These are phyloP conservation scores for Liriodendron chinense DNA, from an alignment of 164 flowering plant genomes.

Conservation along the genomic window DNA sequence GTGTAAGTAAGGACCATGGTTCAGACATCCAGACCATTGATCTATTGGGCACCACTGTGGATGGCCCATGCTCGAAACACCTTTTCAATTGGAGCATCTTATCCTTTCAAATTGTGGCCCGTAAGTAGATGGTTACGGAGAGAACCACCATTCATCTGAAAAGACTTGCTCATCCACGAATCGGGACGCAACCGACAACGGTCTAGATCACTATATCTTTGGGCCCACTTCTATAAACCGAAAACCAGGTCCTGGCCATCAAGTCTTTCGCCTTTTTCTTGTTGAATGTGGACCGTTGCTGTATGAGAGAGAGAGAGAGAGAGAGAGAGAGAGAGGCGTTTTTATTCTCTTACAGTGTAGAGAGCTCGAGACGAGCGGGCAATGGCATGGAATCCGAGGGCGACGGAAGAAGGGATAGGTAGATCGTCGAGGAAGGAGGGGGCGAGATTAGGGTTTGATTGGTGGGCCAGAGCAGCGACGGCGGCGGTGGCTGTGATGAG, in stretches of 20 bases:
- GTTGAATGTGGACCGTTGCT: too few relatives aligned
- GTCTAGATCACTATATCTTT: neutral
- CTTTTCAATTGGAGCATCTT: neutral
- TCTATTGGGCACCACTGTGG: neutral
- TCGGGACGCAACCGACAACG: neutral
- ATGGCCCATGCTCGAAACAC: neutral
- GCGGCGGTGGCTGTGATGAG: conserved; percentile 41
- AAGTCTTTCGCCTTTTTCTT: neutral
- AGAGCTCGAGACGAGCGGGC: conserved; percentile 77
- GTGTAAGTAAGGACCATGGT: too few relatives aligned
- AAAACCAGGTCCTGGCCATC: neutral
- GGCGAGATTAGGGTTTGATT: conserved; percentile 27
- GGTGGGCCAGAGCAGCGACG: conserved; percentile 24
- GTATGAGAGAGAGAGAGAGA: neutral
- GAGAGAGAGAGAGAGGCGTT: neutral
- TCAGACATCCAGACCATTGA: too few relatives aligned
- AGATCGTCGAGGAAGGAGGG: conserved; percentile 19
- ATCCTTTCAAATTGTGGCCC: neutral
- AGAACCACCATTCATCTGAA: neutral
- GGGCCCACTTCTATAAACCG: neutral
- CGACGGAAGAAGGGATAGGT: conserved; percentile 10
- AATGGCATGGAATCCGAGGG: conserved; percentile 37
- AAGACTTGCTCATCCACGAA: neutral
- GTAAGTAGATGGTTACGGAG: neutral
- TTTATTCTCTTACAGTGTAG: neutral